Base-by-base conservation (phyloP, 192 early-diverging fungal genomes). In the Gorgonomyces haynaldii region DNA sequence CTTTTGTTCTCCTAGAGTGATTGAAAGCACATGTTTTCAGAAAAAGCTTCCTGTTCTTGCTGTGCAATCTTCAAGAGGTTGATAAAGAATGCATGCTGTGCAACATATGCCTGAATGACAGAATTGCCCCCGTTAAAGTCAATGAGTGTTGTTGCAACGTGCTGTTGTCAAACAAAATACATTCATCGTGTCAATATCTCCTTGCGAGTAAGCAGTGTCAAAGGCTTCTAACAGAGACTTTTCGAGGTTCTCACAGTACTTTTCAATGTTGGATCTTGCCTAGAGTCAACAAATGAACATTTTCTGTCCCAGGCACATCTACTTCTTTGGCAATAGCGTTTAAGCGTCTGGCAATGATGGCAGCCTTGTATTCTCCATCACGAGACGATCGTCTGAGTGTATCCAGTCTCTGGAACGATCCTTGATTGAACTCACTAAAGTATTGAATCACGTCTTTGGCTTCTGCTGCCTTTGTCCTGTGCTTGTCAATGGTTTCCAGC, bases 71-170 rank as follows among this genome's bases (percentile, higher is more conserved):
- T 78, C 62, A 83, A 70, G 44, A 78, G 78, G 28, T 84, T 81
- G 51, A 94, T 80, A 45, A 96, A 96, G 50, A 98, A 94, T 48
- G 88, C 84, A 51, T 98, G 92, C 57, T 96, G 95, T 64, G 94
- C 94, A 34, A 98, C 86, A 54, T 94, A 98, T 21, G 82, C 85
- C 54, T 91, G 86, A 19, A 96, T 75, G 52, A 88, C 91, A 0
- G 90, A 94, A 45, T 81, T 81, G 25, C 95, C 92, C 22, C 95
- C 92, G 46, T 98, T 98, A 61, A 98, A 94, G 30, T 94, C 89
- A 36, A 84, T 71, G 40, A 98, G 66, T 1, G 85, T 76, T 52
- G 79, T 82, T 34, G 95, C 93, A 45, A 81, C 83, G 19, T 78
- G 81, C 88, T 92, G 78, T 43, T 6, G 26, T 22, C 40, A 17